Evolutionary conservation across 1,139 yeast species (phyloP).

Genomic region (Saccharomyces hybrid): DNA sequence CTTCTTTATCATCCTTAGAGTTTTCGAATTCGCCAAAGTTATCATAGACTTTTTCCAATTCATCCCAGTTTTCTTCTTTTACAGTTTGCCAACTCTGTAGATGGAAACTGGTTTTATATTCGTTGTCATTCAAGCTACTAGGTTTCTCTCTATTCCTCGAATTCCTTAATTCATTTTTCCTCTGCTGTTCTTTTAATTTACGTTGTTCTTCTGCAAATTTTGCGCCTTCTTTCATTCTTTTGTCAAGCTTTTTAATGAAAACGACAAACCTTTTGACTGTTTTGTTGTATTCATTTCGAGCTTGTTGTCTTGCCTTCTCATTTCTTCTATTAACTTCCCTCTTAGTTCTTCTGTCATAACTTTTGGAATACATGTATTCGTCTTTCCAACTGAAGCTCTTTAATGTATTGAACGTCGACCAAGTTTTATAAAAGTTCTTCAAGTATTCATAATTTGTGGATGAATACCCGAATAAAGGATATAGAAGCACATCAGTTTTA

Average conservation of each 20-base stretch:
- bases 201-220: slow-evolving; percentile 47
- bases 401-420: slow-evolving; percentile 69
- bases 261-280: slow-evolving; percentile 65
- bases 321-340: slow-evolving; percentile 87
- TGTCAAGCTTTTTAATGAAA: slow-evolving; percentile 72
- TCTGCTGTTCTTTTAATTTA: slow-evolving; percentile 46
- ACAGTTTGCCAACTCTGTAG: slow-evolving; percentile 82
- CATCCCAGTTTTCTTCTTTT: slow-evolving; percentile 53
- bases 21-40: slow-evolving; percentile 14
- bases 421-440: slow-evolving; percentile 60
- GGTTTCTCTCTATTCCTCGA: neutral
- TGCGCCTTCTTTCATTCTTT: slow-evolving; percentile 59
- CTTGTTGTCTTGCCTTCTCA: slow-evolving; percentile 71
- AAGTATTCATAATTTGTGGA: slow-evolving; percentile 53
- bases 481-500: slow-evolving; percentile 37
- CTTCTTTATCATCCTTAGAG: slow-evolving; percentile 27
- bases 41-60: slow-evolving; percentile 44
- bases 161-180: slow-evolving; percentile 27
- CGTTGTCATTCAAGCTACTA: slow-evolving; percentile 3
- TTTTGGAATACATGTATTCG: slow-evolving; percentile 71
- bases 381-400: slow-evolving; percentile 85
- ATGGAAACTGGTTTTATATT: slow-evolving; percentile 39
- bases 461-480: slow-evolving; percentile 69
- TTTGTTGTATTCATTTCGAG: slow-evolving; percentile 78
- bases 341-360: slow-evolving; percentile 82